Evolutionary conservation across 225 moss, liverwort and hornwort genomes (phyloP).

Genomic region (Rhytidiadelphus loreus): DNA sequence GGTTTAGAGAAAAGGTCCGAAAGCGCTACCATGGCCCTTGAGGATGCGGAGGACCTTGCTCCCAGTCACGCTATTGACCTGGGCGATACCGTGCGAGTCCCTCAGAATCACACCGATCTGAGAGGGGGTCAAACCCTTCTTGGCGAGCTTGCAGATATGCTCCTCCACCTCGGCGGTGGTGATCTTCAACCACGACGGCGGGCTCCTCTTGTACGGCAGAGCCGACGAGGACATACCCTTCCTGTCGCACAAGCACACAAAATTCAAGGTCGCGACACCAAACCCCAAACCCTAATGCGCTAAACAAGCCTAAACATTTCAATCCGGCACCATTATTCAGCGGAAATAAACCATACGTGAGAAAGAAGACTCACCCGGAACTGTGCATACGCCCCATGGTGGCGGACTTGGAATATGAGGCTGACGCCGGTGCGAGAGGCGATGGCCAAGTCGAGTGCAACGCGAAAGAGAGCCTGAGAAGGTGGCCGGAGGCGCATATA

Average conservation of each 20-base stretch:
- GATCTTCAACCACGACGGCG: conserved; percentile 80
- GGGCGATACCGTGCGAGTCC: conserved; percentile 77
- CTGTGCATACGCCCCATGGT: conserved; percentile 78
- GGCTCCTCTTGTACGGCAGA: conserved; percentile 79
- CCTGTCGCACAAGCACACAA: not conserved
- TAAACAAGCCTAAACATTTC: no score
- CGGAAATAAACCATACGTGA: not conserved
- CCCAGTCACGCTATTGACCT: conserved; percentile 73
- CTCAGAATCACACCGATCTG: conserved; percentile 85
- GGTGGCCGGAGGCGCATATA: not conserved
- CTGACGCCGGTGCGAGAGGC: not conserved
- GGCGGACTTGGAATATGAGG: not conserved
- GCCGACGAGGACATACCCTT: conserved; percentile 98
- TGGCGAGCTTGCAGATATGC: conserved; percentile 60
- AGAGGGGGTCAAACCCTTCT: conserved; percentile 82
- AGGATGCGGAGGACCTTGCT: conserved; percentile 82
- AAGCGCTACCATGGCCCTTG: conserved; percentile 67
- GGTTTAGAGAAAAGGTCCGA: not conserved
- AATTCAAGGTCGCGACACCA: not conserved
- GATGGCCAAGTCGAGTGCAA: not conserved
- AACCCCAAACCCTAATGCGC: not conserved
- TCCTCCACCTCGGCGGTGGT: conserved; percentile 77
- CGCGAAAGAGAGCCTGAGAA: fast-evolving
- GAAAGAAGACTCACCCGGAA: conserved; percentile 18
- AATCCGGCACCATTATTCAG: no score